Evolutionary conservation across 352 stramenopile genomes (phyloP).

Genomic region (Peronospora tabacina): DNA sequence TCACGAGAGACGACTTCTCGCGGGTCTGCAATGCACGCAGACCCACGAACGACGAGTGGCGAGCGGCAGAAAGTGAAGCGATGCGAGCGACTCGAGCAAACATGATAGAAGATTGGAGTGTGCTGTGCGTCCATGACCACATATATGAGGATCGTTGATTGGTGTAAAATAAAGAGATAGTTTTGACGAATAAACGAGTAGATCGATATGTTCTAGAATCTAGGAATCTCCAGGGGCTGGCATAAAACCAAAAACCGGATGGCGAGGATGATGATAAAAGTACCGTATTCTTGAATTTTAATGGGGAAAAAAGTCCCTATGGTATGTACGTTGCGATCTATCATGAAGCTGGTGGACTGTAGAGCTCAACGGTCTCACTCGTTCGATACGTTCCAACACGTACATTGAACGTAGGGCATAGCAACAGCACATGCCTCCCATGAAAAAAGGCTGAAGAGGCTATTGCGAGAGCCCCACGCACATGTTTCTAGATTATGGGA

Average conservation of each 20-base stretch:
- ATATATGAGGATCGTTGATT: constrained; percentile 19
- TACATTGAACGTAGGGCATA: constrained; percentile 8
- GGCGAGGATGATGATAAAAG: constrained; percentile 26
- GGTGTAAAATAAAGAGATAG: constrained; percentile 1
- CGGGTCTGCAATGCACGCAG: constrained; percentile 38
- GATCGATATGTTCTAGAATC: neutral
- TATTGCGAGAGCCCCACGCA: constrained; percentile 28
- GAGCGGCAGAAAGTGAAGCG: constrained; percentile 22
- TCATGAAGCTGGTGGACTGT: no score
- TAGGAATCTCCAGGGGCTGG: no score
- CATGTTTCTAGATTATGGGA: constrained; percentile 33
- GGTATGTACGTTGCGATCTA: no score
- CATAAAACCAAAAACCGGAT: neutral
- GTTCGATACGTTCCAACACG: constrained; percentile 1
- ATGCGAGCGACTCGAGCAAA: constrained; percentile 39
- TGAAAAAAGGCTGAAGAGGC: constrained; percentile 38
- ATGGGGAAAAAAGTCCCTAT: no score
- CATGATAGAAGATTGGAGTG: constrained; percentile 31
- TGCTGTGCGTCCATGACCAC: constrained; percentile 14
- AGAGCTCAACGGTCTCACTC: constrained; percentile 8
- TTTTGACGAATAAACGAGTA: constrained; percentile 12
- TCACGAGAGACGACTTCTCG: constrained; percentile 37
- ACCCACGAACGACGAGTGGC: constrained; percentile 24
- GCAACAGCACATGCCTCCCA: constrained; percentile 10
- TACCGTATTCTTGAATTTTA: neutral